Base-by-base conservation (phyloP, 2,329 filamentous ascomycete genomes). In the Graphilbum ipis-grandicollis region DNA sequence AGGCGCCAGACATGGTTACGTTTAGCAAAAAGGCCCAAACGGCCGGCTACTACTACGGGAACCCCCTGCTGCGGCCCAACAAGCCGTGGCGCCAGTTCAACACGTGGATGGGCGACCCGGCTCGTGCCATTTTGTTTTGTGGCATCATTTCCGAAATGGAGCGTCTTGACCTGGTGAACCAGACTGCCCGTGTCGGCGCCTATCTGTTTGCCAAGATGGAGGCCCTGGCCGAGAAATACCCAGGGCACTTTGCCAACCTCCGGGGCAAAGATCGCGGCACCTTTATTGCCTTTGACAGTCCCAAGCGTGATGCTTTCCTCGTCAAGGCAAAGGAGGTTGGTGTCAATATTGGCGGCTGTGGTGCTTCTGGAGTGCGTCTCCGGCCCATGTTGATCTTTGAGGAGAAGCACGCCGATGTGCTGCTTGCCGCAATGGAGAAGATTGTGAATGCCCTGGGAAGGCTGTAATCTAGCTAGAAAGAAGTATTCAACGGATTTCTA, bases 21-120 rank as follows among this genome's bases (percentile, higher is more conserved):
- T 93, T 93, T 63, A 82, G 75, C 52, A 93, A 93, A 68, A 93
- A 93, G 68, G 86, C 85, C 3, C 85, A 93, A 62, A 82, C 85
- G 2, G 85, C 85, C 8, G 85, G 85, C 25, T 93, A 88, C 68
- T 93, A 90, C 68, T 93, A 76, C 54, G 79, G 79, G 42, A 78
- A 90, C 66, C 69, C 73, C 9, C 74, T 72, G 31, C 67, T 93
- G 47, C 69, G 81, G 13, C 85, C 85, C 43, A 93, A 93, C 66
- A 86, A 86, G 68, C 79, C 86, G 6, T 93, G 92, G 66, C 77
- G 85, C 43, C 85, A 93, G 60, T 93, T 93, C 69, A 93, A 93
- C 68, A 93, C 84, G 34, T 93, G 85, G 85, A 92, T 93, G 78
- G 85, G 85, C 50, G 85, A 93, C 60, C 85, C 85, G 14, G 77